Percentiles rank a stretch among this genome's conserved stretches.
These are phyloP conservation scores for Ogataea kodamae DNA, from an alignment of 805 yeast genomes.

Conservation along the genomic window DNA sequence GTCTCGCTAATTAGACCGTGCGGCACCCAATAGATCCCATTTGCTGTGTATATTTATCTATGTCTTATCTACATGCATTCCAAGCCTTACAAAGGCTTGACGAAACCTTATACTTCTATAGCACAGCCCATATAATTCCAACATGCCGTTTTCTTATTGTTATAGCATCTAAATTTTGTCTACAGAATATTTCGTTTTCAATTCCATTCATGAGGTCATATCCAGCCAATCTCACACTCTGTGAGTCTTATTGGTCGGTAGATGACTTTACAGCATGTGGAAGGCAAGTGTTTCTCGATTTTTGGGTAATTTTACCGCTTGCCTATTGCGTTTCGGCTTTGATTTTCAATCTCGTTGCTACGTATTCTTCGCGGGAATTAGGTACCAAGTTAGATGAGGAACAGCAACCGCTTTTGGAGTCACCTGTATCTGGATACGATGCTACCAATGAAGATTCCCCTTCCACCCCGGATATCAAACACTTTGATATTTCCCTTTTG, in stretches of 20 bases:
- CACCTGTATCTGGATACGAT: slow-evolving; percentile 9
- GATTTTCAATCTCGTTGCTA: slow-evolving; percentile 4
- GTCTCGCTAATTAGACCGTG: too few species aligned
- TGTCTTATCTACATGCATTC: slow-evolving; percentile 11
- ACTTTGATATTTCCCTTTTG: slow-evolving; percentile 60
- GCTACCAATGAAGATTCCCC: slow-evolving; percentile 24
- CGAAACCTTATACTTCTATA: too few species aligned
- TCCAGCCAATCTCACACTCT: slow-evolving; percentile 10
- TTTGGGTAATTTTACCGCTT: slow-evolving; percentile 30
- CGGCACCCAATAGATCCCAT: slow-evolving; percentile 1
- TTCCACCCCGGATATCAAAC: slow-evolving; percentile 40
- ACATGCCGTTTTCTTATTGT: not conserved
- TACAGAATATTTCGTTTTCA: too few species aligned
- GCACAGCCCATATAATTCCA: not conserved
- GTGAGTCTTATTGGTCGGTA: slow-evolving; percentile 23
- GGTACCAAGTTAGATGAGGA: slow-evolving; percentile 13
- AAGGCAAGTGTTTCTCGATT: slow-evolving; percentile 36
- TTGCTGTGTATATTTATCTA: slow-evolving; percentile 13
- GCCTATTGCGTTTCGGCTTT: slow-evolving; percentile 31
- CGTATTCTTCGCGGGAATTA: slow-evolving; percentile 1
- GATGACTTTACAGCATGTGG: slow-evolving; percentile 52
- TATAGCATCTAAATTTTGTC: not conserved
- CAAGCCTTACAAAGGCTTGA: too few species aligned
- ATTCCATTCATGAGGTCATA: slow-evolving; percentile 3
- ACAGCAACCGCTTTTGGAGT: slow-evolving; percentile 18